These are phyloP conservation scores for Globisporangium camurandrum DNA, from an alignment of 352 stramenopile species.

Conservation along the genomic window DNA sequence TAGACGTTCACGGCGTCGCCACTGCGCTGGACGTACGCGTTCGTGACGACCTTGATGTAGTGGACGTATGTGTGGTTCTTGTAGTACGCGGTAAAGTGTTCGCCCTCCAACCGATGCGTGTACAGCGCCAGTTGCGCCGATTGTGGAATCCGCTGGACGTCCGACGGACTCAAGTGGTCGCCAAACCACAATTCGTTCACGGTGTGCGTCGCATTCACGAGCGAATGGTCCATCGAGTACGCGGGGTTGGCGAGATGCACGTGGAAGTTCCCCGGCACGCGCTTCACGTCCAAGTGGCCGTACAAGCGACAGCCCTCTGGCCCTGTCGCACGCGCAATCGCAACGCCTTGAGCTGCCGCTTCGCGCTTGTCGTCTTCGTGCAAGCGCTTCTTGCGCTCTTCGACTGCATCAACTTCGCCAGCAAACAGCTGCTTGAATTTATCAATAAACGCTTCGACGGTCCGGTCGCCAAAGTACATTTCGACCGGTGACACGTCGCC, in stretches of 20 bases:
- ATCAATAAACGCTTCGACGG: too few species aligned
- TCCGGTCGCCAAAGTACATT: too few species aligned
- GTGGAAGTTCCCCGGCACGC: conserved; percentile 62
- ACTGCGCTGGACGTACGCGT: conserved; percentile 19
- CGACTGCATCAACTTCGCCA: conserved; percentile 65
- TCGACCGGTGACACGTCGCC: too few species aligned
- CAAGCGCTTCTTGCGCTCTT: conserved; percentile 43
- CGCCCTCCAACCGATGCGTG: conserved; percentile 55
- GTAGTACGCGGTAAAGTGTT: conserved; percentile 40
- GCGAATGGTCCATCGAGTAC: conserved; percentile 59
- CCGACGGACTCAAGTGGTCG: conserved; percentile 57
- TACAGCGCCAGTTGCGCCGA: conserved; percentile 35
- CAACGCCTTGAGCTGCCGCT: conserved; percentile 22
- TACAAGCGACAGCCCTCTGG: conserved; percentile 80
- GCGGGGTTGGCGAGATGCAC: conserved; percentile 67
- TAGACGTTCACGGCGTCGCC: too few species aligned
- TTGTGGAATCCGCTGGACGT: too few species aligned
- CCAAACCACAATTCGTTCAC: conserved; percentile 85
- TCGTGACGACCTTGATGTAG: conserved; percentile 54
- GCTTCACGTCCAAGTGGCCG: conserved; percentile 70
- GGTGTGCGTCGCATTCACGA: conserved; percentile 63
- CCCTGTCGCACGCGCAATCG: too few species aligned
- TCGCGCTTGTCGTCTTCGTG: conserved; percentile 36
- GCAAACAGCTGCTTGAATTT: too few species aligned
- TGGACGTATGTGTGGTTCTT: conserved; percentile 77